Evolutionary conservation across 2,329 filamentous ascomycete species (phyloP).

Genomic region (Biscogniauxia marginata): DNA sequence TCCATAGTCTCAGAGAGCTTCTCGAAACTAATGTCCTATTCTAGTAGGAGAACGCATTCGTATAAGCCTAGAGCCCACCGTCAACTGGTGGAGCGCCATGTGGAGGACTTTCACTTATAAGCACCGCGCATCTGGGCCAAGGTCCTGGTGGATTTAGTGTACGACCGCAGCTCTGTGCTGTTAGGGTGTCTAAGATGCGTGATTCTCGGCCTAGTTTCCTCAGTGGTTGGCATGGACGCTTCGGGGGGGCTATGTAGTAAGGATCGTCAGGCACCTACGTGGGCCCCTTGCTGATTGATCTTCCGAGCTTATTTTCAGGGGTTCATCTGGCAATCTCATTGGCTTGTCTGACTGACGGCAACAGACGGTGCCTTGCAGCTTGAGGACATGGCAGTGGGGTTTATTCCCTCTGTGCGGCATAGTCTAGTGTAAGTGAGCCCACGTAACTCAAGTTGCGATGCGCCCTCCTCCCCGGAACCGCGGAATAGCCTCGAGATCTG

Average conservation of each 20-base stretch:
- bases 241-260: not conserved
- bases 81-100: too few species aligned
- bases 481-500: not conserved
- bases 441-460: conserved; percentile 11
- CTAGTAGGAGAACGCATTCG: too few species aligned
- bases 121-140: too few species aligned
- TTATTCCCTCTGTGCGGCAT: not conserved
- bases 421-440: conserved; percentile 7
- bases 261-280: conserved; percentile 4
- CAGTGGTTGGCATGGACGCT: too few species aligned
- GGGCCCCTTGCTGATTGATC: conserved; percentile 12
- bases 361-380: conserved; percentile 18
- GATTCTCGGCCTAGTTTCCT: not conserved
- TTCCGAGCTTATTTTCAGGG: conserved; percentile 8
- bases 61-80: too few species aligned
- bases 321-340: conserved; percentile 9
- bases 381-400: not conserved
- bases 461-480: not conserved
- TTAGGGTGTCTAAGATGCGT: not conserved
- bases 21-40: too few species aligned
- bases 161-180: not conserved
- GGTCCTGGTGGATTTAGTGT: too few species aligned
- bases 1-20: too few species aligned
- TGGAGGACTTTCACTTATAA: too few species aligned
- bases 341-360: conserved; percentile 9